These are phyloP conservation scores for Colletotrichum tamarilloi DNA, from an alignment of 2,329 filamentous ascomycete species.

Conservation along the genomic window DNA sequence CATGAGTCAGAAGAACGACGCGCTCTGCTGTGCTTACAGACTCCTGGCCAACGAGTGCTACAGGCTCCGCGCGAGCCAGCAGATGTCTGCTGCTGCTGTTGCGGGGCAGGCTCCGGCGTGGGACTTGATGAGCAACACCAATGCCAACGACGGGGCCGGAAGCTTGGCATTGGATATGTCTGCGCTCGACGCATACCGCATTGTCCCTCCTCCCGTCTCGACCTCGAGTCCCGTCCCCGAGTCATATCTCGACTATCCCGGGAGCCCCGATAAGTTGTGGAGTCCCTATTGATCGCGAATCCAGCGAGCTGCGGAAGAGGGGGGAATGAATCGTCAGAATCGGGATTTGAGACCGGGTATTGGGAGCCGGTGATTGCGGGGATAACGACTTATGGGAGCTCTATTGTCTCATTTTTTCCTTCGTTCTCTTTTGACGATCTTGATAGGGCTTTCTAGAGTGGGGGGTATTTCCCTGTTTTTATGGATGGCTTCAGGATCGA, in stretches of 20 bases:
- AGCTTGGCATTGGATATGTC: conserved; percentile 23
- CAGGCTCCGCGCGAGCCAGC: conserved; percentile 16
- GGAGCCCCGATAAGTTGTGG: conserved; percentile 26
- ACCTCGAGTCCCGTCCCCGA: conserved; percentile 19
- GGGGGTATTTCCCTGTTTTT: neutral
- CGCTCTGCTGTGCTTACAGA: conserved; percentile 32
- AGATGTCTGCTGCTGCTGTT: neutral
- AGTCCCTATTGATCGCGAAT: conserved; percentile 14
- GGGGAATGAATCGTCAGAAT: neutral
- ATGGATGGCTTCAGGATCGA: neutral
- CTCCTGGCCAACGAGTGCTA: conserved; percentile 27
- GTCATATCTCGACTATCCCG: conserved; percentile 29
- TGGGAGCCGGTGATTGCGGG: neutral
- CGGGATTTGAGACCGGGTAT: neutral
- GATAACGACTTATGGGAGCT: neutral
- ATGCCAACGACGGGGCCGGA: neutral
- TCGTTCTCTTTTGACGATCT: neutral
- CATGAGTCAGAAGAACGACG: conserved; percentile 33
- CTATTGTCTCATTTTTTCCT: neutral
- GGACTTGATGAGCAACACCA: neutral
- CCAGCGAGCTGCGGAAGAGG: neutral
- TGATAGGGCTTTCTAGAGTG: neutral
- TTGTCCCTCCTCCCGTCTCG: neutral
- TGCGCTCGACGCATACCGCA: conserved; percentile 4
- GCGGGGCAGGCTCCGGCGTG: conserved; percentile 5